Evolutionary conservation across 2,329 filamentous ascomycete species (phyloP).

Genomic region (Acrocalymma vagum): DNA sequence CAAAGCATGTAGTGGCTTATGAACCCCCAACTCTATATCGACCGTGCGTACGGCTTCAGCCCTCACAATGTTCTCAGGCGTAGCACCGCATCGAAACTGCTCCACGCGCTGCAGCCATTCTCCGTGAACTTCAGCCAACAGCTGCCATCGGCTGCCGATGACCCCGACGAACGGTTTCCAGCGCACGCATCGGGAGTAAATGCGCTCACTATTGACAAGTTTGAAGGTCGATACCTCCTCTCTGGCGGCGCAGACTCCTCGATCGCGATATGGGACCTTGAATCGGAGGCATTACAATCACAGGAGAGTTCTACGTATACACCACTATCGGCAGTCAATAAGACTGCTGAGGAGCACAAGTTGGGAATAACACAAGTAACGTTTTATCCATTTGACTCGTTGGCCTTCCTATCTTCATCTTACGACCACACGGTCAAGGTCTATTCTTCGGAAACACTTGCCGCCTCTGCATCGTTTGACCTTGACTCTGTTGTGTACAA

Average conservation of each 20-base stretch:
- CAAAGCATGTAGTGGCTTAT: slow-evolving; percentile 49
- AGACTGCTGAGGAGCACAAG: slow-evolving; percentile 59
- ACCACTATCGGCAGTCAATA: slow-evolving; percentile 36
- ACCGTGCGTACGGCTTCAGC: slow-evolving; percentile 74
- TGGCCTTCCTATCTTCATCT: slow-evolving; percentile 78
- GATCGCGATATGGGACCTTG: slow-evolving; percentile 87
- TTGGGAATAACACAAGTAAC: slow-evolving; percentile 79
- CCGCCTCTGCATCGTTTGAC: slow-evolving; percentile 71
- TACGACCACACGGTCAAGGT: slow-evolving; percentile 81
- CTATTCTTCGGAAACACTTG: slow-evolving; percentile 72
- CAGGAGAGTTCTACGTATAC: slow-evolving; percentile 27
- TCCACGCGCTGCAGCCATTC: slow-evolving; percentile 74
- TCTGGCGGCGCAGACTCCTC: slow-evolving; percentile 88
- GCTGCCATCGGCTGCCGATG: slow-evolving; percentile 49
- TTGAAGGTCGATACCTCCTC: slow-evolving; percentile 80
- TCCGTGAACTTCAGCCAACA: slow-evolving; percentile 75
- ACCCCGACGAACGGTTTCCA: slow-evolving; percentile 51
- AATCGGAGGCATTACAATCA: slow-evolving; percentile 47
- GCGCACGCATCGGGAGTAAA: slow-evolving; percentile 84
- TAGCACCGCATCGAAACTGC: slow-evolving; percentile 70
- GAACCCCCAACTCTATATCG: slow-evolving; percentile 69
- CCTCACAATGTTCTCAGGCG: slow-evolving; percentile 70
- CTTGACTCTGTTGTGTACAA: slow-evolving; percentile 76
- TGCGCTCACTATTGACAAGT: slow-evolving; percentile 79
- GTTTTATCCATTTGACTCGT: slow-evolving; percentile 81